Evolutionary conservation across 2,329 filamentous ascomycete species (phyloP), one percentile per base, ranked within the genome.

Genomic region (Penicillium frequentans): DNA sequence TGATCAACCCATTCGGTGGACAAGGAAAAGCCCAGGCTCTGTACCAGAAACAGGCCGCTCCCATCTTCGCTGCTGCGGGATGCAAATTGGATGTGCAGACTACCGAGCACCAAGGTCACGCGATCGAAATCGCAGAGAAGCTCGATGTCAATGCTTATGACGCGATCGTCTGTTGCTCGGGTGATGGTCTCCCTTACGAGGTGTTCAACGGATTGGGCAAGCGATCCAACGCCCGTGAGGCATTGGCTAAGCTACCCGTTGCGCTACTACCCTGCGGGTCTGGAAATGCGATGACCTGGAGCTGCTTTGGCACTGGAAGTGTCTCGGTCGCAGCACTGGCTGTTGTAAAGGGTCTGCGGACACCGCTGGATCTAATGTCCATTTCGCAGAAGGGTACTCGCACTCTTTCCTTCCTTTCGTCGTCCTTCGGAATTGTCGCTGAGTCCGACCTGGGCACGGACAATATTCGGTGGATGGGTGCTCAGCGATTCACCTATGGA

Each of bases 241-340:
- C 93, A 0, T 77, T 99, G 58, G 78, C 81, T 23, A 90, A 88
- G 67, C 77, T 98, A 14, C 90, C 95, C 1, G 86, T 99, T 2
- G 88, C 87, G 23, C 91, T 96, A 69, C 82, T 99, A 35, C 95
- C 95, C 1, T 96, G 93, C 70, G 95, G 95, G 14, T 95, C 90
- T 49, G 95, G 95, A 6, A 99, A 99, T 73, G 95, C 91, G 23
- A 90, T 98, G 86, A 90, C 90, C 61, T 88, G 89, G 78, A 98
- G 97, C 73, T 77, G 96, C 47, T 91, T 91, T 64, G 95, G 93
- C 5, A 93, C 92, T 0, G 84, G 88, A 61, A 86, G 84, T 61
- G 84, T 90, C 9, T 90, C 86, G 58, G 73, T 90, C 46, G 91
- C 93, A 0, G 91, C 93, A 1, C 78, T 98, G 59, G 88, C 86